Evolutionary conservation across 2,329 filamentous ascomycete species (phyloP), one percentile per base, ranked within the genome.

Genomic region (Neocucurbitaria cava): DNA sequence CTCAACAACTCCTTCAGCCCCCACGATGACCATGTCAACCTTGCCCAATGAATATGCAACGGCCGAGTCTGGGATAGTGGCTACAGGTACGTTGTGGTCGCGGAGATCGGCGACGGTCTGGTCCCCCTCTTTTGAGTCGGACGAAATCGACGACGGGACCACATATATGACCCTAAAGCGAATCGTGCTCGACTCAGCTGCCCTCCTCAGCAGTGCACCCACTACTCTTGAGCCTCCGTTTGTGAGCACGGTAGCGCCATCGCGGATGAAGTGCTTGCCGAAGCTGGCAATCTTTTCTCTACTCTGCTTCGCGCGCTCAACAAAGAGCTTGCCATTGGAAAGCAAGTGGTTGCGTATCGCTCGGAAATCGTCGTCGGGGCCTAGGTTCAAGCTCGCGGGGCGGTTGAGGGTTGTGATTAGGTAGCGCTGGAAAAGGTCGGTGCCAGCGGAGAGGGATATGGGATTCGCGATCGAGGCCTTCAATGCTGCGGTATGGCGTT

Each of bases 371-470:
- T 82, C 83, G 9, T 78, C 77, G 1, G 82, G 79, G 20, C 81
- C 81, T 6, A 81, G 72, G 36, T 71, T 70, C 33, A 73, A 51
- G 49, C 69, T 71, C 17, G 69, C 66, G 15, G 84, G 81, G 57
- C 82, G 77, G 73, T 87, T 84, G 65, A 89, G 76, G 18, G 84
- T 92, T 52, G 88, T 87, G 69, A 96, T 89, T 65, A 99, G 86
- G 78, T 96, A 98, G 73, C 94, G 89, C 75, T 95, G 90, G 82
- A 99, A 98, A 54, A 98, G 87, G 75, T 97, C 93, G 56, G 93
- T 96, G 68, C 95, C 95, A 50, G 96, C 95, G 44, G 91, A 92
- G 15, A 98, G 86, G 4, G 93, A 94, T 52, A 98, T 91, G 13
- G 93, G 91, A 78, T 99, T 98, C 7, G 89, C 83, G 48, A 96